Base-by-base conservation (phyloP, 495 filamentous ascomycete genomes). In the Daldinia concentrica region DNA sequence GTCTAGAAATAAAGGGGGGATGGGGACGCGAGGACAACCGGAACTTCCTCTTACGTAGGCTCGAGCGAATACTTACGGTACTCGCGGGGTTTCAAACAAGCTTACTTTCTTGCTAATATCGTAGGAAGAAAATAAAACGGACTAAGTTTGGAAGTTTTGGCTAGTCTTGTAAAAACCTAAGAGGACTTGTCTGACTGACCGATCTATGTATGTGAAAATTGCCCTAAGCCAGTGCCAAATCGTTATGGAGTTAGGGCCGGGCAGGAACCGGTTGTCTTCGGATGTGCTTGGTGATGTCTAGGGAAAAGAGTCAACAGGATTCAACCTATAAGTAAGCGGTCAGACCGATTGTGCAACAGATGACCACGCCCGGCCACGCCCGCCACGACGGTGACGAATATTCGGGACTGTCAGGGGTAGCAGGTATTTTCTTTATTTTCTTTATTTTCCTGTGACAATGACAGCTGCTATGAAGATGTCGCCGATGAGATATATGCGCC, bases 271-370 rank as follows among this genome's bases (percentile, higher is more conserved):
- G 62, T 66, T 66, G 62, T 71, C 36, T 32, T 58, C 34, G 45
- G 63, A 39, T 61, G 58, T 65, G 54, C 19, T 34, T 66, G 34
- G 69, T 48, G 63, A 66, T 59, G 30, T 64, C 41, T 19, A 27
- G 45, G 58, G 39, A 45, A 52, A 41, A 39, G 14, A 29, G 37
- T 14, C 2, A 37, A 62, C n/a, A 56, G 58, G 59, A 72, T 67
- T 52, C 52, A 54, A 56, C 58, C 54, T 70, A 64, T 70, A 65
- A 58, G 64, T 71, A 67, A 66, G 64, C 69, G 45, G 65, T 64
- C 30, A 52, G 60, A 48, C 37, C 8, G 48, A 59, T 72, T 37
- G 30, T 57, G 64, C 61, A 54, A 41, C 69, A 68, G 41, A 63
- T 52, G 64, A 61, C 60, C 30, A 68, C 48, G 48, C 57, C 26